Evolutionary conservation across 192 early-diverging fungal genomes (phyloP).

Genomic region (Allomyces macrogynus): DNA sequence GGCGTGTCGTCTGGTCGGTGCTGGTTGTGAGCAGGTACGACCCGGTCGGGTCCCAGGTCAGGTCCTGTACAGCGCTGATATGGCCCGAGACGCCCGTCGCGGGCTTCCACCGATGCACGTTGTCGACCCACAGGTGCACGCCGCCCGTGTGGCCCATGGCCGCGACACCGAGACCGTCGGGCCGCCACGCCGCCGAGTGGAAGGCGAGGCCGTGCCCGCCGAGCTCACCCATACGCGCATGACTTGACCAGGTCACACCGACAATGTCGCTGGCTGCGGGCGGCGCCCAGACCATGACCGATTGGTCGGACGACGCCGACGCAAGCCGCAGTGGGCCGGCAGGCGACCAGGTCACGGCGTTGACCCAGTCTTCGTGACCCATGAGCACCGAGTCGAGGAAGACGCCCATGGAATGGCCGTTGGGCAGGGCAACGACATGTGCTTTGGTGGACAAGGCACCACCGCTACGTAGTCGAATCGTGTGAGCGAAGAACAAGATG

Average conservation of each 20-base stretch:
- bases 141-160: conserved; percentile 1
- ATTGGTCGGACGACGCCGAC: conserved; percentile 79
- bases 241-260: not conserved
- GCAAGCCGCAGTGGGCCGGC: conserved; percentile 42
- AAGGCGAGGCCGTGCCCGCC: conserved; percentile 66
- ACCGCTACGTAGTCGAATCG: not conserved
- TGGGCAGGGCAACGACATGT: not conserved
- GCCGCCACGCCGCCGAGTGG: conserved; percentile 50
- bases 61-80: conserved; percentile 49
- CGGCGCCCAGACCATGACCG: conserved; percentile 75
- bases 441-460: not conserved
- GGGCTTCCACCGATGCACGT: conserved; percentile 36
- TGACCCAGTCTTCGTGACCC: conserved; percentile 93
- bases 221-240: conserved; percentile 67
- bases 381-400: conserved; percentile 80
- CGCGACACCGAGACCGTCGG: conserved; percentile 20
- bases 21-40: conserved; percentile 51
- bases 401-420: conserved; percentile 8
- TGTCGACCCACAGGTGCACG: not conserved
- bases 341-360: conserved; percentile 59
- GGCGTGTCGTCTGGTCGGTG: conserved; percentile 73
- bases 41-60: conserved; percentile 64
- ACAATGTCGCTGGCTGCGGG: conserved; percentile 26
- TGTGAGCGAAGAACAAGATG: not conserved
- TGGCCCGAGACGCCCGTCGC: conserved; percentile 59